Percentiles rank a stretch among this genome's conserved stretches.
Conservation (phyloP, 2,329 filamentous ascomycete species). For the Cytospora schulzeri region DNA sequence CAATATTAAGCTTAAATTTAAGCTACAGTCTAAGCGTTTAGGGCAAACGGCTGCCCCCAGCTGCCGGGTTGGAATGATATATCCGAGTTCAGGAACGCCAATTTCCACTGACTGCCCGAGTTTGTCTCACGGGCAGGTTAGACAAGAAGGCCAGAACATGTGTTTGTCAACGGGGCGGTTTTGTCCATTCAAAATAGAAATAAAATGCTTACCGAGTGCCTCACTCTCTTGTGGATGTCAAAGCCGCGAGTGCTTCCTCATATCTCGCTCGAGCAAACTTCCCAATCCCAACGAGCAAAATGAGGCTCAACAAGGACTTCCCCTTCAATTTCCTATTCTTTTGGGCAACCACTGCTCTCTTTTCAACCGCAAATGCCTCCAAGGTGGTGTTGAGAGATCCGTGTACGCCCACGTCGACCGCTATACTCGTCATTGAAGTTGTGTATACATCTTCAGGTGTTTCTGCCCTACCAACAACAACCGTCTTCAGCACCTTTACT, state of each 20-base stretch:
- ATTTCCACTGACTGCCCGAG: background rate
- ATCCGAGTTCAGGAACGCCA: background rate
- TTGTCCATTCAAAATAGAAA: background rate
- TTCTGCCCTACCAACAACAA: background rate
- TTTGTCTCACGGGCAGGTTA: background rate
- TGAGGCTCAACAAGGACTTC: background rate
- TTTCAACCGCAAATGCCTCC: background rate
- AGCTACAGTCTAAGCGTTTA: too few relatives aligned
- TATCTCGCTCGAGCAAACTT: background rate
- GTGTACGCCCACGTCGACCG: background rate
- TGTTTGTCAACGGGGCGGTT: background rate
- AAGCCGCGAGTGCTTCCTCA: background rate
- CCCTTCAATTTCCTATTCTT: background rate
- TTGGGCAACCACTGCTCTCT: background rate
- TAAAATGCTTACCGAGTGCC: background rate
- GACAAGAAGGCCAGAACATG: background rate
- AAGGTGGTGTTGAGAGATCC: background rate
- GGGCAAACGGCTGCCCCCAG: too few relatives aligned
- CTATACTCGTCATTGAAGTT: background rate
- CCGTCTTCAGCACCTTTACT: background rate
- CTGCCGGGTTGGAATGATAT: background rate
- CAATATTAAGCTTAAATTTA: too few relatives aligned
- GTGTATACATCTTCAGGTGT: background rate
- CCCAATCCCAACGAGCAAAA: background rate
- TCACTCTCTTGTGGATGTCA: background rate